These are phyloP conservation scores for Mediolabrus comicus DNA, from an alignment of 108 stramenopile genomes.

Conservation along the genomic window DNA sequence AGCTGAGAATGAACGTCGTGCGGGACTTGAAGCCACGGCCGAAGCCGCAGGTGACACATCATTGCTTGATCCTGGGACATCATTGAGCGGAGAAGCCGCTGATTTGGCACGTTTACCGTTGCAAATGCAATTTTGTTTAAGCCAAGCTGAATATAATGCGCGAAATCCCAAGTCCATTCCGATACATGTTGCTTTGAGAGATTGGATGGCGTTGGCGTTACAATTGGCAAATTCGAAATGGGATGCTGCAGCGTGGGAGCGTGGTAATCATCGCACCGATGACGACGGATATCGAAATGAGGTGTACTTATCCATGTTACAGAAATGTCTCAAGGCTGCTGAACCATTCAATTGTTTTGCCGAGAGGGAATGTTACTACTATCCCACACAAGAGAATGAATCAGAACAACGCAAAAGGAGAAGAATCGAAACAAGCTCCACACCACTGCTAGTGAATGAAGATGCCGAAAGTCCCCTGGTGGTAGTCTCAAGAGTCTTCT, in stretches of 20 bases:
- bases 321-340: slow-evolving; percentile 67
- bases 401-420: slow-evolving; percentile 21
- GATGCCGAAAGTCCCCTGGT: slow-evolving; percentile 42
- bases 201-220: slow-evolving; percentile 68
- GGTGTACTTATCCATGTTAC: slow-evolving; percentile 56
- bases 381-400: slow-evolving; percentile 16
- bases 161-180: slow-evolving; percentile 51
- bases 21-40: slow-evolving; percentile 42
- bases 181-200: slow-evolving; percentile 64
- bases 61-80: slow-evolving; percentile 23
- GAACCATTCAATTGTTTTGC: slow-evolving; percentile 51
- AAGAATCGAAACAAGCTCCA: slow-evolving; percentile 25
- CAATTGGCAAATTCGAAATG: slow-evolving; percentile 66
- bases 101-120: slow-evolving; percentile 69
- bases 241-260: slow-evolving; percentile 70
- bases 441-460: slow-evolving; percentile 13
- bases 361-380: slow-evolving; percentile 44
- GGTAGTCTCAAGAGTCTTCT: slow-evolving; percentile 53
- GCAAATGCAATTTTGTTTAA: slow-evolving; percentile 66
- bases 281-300: slow-evolving; percentile 74
- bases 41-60: slow-evolving; percentile 45
- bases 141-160: slow-evolving; percentile 79
- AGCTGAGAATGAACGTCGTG: slow-evolving; percentile 46
- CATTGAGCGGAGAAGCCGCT: slow-evolving; percentile 46
- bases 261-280: slow-evolving; percentile 68